Conservation (phyloP, 805 yeast genomes). For the Kodamaea restingae region DNA sequence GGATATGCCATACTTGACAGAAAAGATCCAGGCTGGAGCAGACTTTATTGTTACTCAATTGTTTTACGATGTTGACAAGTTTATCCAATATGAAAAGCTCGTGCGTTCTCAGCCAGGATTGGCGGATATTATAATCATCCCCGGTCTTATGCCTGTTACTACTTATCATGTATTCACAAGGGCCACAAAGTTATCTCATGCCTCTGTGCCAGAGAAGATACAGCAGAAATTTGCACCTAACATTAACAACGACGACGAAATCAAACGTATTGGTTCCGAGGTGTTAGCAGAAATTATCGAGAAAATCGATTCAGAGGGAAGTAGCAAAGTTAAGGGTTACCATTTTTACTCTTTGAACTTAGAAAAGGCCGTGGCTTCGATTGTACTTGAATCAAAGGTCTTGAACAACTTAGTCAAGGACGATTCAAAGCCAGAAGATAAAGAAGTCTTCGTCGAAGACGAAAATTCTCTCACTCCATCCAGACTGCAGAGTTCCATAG, state of each 20-base stretch:
- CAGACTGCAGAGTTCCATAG: too few relatives aligned
- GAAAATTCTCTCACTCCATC: too few relatives aligned
- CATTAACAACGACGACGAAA: slow-evolving; percentile 67
- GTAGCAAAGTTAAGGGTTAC: slow-evolving; percentile 67
- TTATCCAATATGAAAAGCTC: slow-evolving; percentile 56
- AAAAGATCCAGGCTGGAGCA: slow-evolving; percentile 91
- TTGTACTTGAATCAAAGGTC: slow-evolving; percentile 59
- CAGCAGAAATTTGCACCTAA: slow-evolving; percentile 51
- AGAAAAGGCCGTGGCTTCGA: slow-evolving; percentile 87
- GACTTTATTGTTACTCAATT: slow-evolving; percentile 89
- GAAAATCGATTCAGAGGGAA: slow-evolving; percentile 48
- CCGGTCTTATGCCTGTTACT: slow-evolving; percentile 90
- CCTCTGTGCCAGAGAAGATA: slow-evolving; percentile 64
- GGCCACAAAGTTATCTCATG: slow-evolving; percentile 86
- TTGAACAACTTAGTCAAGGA: slow-evolving; percentile 42
- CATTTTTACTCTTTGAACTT: slow-evolving; percentile 91
- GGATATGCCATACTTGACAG: slow-evolving; percentile 77
- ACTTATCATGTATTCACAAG: slow-evolving; percentile 78
- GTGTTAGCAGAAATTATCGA: slow-evolving; percentile 61
- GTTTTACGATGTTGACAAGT: slow-evolving; percentile 82
- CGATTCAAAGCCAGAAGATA: slow-evolving; percentile 14
- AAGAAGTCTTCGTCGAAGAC: slow-evolving; percentile 39
- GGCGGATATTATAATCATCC: slow-evolving; percentile 57
- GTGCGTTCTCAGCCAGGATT: slow-evolving; percentile 43
- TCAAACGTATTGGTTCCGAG: slow-evolving; percentile 79